A percentile compares a stretch with the other conserved stretches of the same genome.
phyloP scores from a whole-genome alignment of 345 rosid species.

The Salix viminalis region DNA sequence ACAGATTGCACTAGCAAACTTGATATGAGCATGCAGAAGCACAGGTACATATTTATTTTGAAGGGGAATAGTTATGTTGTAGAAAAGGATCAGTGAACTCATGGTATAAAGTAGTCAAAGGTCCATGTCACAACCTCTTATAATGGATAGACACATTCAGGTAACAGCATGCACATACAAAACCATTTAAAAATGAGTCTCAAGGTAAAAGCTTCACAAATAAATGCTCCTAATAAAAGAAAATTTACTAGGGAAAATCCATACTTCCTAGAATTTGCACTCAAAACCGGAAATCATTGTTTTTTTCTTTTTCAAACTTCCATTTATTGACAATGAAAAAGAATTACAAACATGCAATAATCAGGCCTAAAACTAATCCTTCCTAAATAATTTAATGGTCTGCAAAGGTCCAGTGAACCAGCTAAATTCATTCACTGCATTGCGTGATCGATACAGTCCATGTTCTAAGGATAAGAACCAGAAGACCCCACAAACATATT shows the following conservation, averaged over 20 bases:
- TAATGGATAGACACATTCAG: neutral
- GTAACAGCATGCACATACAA: neutral
- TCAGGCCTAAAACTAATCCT: neutral
- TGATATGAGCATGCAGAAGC: neutral
- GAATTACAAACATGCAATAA: neutral
- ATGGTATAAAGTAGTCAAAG: neutral
- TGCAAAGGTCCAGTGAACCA: neutral
- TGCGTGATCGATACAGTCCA: neutral
- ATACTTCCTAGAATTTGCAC: neutral
- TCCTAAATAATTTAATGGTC: neutral
- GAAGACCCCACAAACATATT: neutral
- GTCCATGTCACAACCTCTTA: neutral
- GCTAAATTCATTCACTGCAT: neutral
- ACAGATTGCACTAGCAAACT: neutral
- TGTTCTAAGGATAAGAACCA: neutral
- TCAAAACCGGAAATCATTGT: neutral
- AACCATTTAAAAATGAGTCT: neutral
- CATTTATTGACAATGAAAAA: neutral
- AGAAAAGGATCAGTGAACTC: neutral
- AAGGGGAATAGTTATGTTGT: neutral
- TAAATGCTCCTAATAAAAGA: neutral
- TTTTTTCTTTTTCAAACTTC: neutral
- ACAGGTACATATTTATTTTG: neutral
- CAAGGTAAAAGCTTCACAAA: neutral
- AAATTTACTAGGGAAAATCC: neutral